phyloP scores from a whole-genome alignment of 2,329 filamentous ascomycete species.

The Zasmidium citrigriseum region DNA sequence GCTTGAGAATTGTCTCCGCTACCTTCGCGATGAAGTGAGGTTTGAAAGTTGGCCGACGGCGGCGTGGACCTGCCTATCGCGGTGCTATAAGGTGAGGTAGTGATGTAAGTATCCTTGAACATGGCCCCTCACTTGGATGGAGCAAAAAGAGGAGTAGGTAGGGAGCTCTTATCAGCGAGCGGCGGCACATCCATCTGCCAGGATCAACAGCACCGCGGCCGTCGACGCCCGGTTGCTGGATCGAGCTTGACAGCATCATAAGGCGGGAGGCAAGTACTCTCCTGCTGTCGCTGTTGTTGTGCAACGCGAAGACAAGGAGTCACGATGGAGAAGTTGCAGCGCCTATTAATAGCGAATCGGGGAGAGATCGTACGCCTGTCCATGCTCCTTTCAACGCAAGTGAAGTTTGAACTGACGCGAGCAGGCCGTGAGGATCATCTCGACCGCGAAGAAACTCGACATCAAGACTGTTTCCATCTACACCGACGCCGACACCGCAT shows the following conservation, averaged over 20 bases:
- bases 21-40: no score
- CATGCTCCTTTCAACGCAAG: background rate
- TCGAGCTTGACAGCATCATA: no score
- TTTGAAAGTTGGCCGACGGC: conserved; percentile 4
- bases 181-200: background rate
- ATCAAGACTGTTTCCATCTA: conserved; percentile 60
- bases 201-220: no score
- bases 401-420: conserved; percentile 1
- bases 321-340: conserved; percentile 8
- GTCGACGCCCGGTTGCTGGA: no score
- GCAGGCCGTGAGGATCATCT: conserved; percentile 49
- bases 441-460: conserved; percentile 51
- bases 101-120: conserved; percentile 1
- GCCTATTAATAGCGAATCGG: conserved; percentile 59
- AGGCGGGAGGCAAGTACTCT: no score
- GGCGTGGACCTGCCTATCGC: conserved; percentile 5
- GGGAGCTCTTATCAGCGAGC: conserved; percentile 22
- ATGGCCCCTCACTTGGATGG: conserved; percentile 4
- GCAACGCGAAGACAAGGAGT: background rate
- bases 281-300: background rate
- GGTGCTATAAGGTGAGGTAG: no score
- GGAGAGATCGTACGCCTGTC: conserved; percentile 51
- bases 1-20: no score
- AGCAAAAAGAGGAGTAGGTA: background rate
- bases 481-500: conserved; percentile 57